Conservation (phyloP, 2,329 filamentous ascomycete species). For the Colletotrichum sp. region DNA sequence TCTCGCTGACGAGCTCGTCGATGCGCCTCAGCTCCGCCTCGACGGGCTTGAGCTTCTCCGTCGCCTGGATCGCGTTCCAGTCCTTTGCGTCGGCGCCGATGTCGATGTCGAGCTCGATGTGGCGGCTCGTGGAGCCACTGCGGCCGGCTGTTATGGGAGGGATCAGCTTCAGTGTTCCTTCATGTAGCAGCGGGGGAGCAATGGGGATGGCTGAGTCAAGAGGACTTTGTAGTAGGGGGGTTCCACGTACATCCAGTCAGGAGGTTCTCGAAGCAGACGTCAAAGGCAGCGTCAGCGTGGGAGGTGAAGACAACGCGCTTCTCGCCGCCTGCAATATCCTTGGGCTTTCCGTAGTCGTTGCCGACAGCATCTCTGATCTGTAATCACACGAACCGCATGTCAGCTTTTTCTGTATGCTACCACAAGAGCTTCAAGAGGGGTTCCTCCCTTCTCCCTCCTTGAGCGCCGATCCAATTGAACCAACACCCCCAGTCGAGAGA, state of each 20-base stretch:
- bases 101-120: slow-evolving; percentile 91
- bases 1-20: slow-evolving; percentile 87
- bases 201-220: neutral
- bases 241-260: slow-evolving; percentile 69
- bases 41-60: slow-evolving; percentile 96
- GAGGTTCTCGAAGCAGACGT: slow-evolving; percentile 94
- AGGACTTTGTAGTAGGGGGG: neutral
- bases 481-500: neutral
- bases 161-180: slow-evolving; percentile 19
- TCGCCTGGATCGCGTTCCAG: slow-evolving; percentile 95
- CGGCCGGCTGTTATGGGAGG: slow-evolving; percentile 33
- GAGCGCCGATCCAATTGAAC: neutral
- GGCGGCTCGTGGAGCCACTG: slow-evolving; percentile 62
- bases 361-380: slow-evolving; percentile 95
- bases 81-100: slow-evolving; percentile 97
- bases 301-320: slow-evolving; percentile 94
- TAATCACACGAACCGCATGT: neutral
- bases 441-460: neutral
- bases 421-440: neutral
- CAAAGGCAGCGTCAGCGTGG: slow-evolving; percentile 88
- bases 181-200: neutral
- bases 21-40: slow-evolving; percentile 93
- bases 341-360: slow-evolving; percentile 93
- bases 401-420: neutral
- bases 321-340: slow-evolving; percentile 91